A percentile compares a stretch with the other conserved stretches of the same genome.
These are phyloP conservation scores for Kodamaea lidongshanica DNA, from an alignment of 805 yeast species.

Conservation along the genomic window DNA sequence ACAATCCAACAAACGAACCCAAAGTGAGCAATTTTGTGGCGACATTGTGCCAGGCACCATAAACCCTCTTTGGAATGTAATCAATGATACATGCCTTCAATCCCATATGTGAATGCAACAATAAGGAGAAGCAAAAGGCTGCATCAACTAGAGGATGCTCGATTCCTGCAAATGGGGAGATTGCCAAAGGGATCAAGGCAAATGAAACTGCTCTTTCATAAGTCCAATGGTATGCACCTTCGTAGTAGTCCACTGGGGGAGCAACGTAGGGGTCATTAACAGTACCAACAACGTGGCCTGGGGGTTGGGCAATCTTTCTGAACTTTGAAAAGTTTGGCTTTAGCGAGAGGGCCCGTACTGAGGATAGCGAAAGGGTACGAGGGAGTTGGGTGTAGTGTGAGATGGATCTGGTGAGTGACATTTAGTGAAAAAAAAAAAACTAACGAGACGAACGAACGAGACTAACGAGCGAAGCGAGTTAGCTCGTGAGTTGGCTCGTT, in stretches of 20 bases:
- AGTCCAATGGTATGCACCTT: constrained; percentile 94
- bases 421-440: too few relatives aligned
- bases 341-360: constrained; percentile 17
- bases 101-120: constrained; percentile 81
- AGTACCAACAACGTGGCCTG: constrained; percentile 87
- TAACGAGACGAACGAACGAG: too few relatives aligned
- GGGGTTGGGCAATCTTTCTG: constrained; percentile 68
- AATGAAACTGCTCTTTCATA: constrained; percentile 69
- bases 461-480: too few relatives aligned
- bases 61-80: constrained; percentile 82
- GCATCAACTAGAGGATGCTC: constrained; percentile 68
- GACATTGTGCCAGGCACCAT: constrained; percentile 65
- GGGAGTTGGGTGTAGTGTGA: too few relatives aligned
- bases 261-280: constrained; percentile 80
- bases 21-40: constrained; percentile 63
- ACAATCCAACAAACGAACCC: constrained; percentile 65
- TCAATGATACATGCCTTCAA: constrained; percentile 88
- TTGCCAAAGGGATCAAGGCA: constrained; percentile 69
- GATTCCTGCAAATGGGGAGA: constrained; percentile 74
- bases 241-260: constrained; percentile 57
- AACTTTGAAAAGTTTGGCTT: constrained; percentile 42
- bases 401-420: too few relatives aligned
- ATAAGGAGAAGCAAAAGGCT: constrained; percentile 53
- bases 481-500: too few relatives aligned
- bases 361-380: too few relatives aligned